These are phyloP conservation scores for Metarhizium album DNA, from an alignment of 2,329 filamentous ascomycete species.

Conservation along the genomic window DNA sequence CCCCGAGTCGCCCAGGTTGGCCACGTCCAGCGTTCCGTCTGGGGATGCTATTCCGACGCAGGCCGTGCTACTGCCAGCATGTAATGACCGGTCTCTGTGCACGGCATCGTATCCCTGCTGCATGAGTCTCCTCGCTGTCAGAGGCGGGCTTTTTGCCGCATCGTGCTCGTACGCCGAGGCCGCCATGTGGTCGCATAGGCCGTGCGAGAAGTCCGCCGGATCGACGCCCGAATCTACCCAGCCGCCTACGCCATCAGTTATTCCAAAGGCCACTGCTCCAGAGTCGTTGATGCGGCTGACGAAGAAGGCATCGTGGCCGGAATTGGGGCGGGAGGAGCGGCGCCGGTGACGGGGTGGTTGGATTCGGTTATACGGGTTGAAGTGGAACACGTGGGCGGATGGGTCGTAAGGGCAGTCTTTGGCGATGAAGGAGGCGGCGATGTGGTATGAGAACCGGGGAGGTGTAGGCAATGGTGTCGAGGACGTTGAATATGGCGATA, in stretches of 20 bases:
- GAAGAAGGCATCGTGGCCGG: constrained; percentile 95
- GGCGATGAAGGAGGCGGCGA: constrained; percentile 64
- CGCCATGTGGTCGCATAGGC: constrained; percentile 88
- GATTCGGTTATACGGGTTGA: constrained; percentile 53
- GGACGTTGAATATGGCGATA: not conserved
- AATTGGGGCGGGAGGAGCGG: constrained; percentile 49
- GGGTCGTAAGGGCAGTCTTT: constrained; percentile 61
- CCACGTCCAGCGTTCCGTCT: constrained; percentile 70
- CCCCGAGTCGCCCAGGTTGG: constrained; percentile 92
- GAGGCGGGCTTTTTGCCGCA: constrained; percentile 22
- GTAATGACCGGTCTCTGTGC: constrained; percentile 59
- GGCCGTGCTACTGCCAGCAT: constrained; percentile 83
- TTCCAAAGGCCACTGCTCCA: constrained; percentile 67
- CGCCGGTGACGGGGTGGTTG: constrained; percentile 32
- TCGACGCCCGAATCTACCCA: constrained; percentile 91
- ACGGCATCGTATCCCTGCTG: constrained; percentile 77
- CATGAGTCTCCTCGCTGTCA: constrained; percentile 61
- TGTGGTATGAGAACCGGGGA: constrained; percentile 50
- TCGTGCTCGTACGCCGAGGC: constrained; percentile 53
- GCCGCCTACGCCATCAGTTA: constrained; percentile 91
- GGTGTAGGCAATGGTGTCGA: constrained; percentile 15
- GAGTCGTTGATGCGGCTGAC: constrained; percentile 66
- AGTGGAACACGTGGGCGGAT: constrained; percentile 59
- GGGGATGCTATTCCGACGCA: constrained; percentile 69
- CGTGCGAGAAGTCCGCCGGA: constrained; percentile 90